A percentile compares a stretch with the other conserved stretches of the same genome.
phyloP scores from a whole-genome alignment of 768 basidiomycete species.

The Kondoa malvinella region DNA sequence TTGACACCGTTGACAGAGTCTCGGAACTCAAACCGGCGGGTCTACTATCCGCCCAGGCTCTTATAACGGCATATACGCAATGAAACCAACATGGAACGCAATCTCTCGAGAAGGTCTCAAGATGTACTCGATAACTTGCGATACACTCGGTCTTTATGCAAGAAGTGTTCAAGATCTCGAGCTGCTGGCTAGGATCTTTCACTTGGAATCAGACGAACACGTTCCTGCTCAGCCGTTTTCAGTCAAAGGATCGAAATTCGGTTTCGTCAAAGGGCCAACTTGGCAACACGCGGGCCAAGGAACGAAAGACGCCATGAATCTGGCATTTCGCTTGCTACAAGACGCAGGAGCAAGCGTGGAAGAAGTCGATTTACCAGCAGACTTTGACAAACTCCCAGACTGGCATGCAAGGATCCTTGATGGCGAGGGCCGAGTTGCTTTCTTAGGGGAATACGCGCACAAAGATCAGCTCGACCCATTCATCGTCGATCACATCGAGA shows the following conservation, averaged over 20 bases:
- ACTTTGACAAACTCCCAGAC: constrained; percentile 20
- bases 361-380: constrained; percentile 27
- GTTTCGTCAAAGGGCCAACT: constrained; percentile 24
- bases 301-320: constrained; percentile 21
- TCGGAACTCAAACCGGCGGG: constrained; percentile 24
- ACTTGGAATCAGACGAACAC: constrained; percentile 22
- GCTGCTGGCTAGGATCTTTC: constrained; percentile 26
- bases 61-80: constrained; percentile 30
- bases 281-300: constrained; percentile 17
- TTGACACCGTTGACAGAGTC: neutral
- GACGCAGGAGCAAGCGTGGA: constrained; percentile 27
- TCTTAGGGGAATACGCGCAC: constrained; percentile 27
- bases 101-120: constrained; percentile 30
- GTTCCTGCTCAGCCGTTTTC: constrained; percentile 21
- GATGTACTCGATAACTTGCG: constrained; percentile 8
- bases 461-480: constrained; percentile 19
- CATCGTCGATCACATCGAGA: constrained; percentile 25
- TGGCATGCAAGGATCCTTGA: constrained; percentile 14
- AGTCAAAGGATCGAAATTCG: constrained; percentile 25
- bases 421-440: constrained; percentile 25
- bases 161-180: constrained; percentile 29
- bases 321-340: constrained; percentile 22
- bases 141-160: constrained; percentile 29
- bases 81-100: constrained; percentile 31
- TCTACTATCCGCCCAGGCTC: constrained; percentile 29